These are phyloP conservation scores for Exophiala mesophila DNA, from an alignment of 2,329 filamentous ascomycete species.

Conservation along the genomic window DNA sequence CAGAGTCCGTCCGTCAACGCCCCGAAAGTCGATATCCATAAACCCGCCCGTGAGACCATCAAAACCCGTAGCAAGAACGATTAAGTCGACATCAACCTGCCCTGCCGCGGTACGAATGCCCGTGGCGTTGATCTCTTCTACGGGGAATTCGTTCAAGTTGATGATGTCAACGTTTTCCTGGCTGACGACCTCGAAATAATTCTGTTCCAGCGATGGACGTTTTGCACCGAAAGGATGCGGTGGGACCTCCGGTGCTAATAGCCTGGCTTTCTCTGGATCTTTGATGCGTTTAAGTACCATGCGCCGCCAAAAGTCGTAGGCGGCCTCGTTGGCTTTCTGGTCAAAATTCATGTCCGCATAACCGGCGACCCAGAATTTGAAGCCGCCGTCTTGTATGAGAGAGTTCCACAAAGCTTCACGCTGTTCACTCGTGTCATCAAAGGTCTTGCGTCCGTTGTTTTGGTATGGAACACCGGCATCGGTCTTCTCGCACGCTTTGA, in stretches of 20 bases:
- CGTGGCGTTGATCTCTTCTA: constrained; percentile 36
- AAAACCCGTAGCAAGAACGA: constrained; percentile 44
- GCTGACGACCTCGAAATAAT: constrained; percentile 49
- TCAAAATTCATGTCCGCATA: constrained; percentile 52
- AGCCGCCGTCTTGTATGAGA: constrained; percentile 45
- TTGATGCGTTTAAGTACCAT: constrained; percentile 49
- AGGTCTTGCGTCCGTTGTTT: constrained; percentile 51
- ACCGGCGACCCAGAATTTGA: constrained; percentile 50
- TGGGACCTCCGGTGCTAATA: constrained; percentile 50
- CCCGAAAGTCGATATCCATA: constrained; percentile 36
- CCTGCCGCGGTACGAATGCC: constrained; percentile 41
- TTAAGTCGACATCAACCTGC: constrained; percentile 36
- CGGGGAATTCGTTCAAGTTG: constrained; percentile 40
- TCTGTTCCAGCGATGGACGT: constrained; percentile 44
- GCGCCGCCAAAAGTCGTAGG: constrained; percentile 53
- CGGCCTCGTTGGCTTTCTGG: constrained; percentile 48
- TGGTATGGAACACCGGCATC: constrained; percentile 60
- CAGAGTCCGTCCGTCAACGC: constrained; percentile 31
- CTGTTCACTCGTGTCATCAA: constrained; percentile 49
- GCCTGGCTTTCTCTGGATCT: constrained; percentile 45
- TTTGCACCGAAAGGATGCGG: constrained; percentile 54
- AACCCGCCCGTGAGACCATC: constrained; percentile 41
- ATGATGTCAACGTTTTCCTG: constrained; percentile 44
- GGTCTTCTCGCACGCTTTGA: constrained; percentile 50
- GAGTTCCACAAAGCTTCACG: constrained; percentile 48